phyloP scores from a whole-genome alignment of 2,329 filamentous ascomycete genomes.

The Fusarium sp. region DNA sequence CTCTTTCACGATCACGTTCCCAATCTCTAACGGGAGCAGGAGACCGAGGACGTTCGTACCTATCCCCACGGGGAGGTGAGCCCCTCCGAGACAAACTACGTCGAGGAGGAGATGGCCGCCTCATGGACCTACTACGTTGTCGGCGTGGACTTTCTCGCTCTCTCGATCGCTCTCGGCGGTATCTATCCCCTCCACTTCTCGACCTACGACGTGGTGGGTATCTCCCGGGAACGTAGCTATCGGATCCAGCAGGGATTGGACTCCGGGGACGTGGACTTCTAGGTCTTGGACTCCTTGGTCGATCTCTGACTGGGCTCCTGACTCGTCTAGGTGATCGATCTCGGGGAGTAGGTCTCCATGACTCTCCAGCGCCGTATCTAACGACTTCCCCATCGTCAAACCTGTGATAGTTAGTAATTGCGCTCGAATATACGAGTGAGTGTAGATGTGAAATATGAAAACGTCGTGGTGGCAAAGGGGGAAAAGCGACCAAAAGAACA shows the following conservation, averaged over 20 bases:
- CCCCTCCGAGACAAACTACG: conserved; percentile 55
- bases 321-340: conserved; percentile 59
- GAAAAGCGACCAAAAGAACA: neutral
- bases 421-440: neutral
- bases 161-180: conserved; percentile 58
- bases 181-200: conserved; percentile 57
- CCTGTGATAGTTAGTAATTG: conserved; percentile 51
- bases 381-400: conserved; percentile 73
- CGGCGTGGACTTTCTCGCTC: conserved; percentile 56
- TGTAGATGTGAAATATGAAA: neutral
- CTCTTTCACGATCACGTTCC: conserved; percentile 51
- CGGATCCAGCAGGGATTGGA: conserved; percentile 55
- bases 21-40: conserved; percentile 55
- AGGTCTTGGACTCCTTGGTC: conserved; percentile 53
- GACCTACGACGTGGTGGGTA: conserved; percentile 59
- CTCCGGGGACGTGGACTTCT: conserved; percentile 57
- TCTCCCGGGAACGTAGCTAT: conserved; percentile 62
- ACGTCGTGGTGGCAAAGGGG: conserved; percentile 7
- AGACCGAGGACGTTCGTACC: conserved; percentile 56
- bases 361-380: conserved; percentile 72
- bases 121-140: conserved; percentile 53
- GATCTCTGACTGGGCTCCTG: conserved; percentile 51
- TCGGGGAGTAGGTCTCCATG: conserved; percentile 69
- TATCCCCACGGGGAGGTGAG: conserved; percentile 53
- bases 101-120: conserved; percentile 55